Base-by-base conservation (phyloP, 192 early-diverging fungal species). In the Backusella luteola region DNA sequence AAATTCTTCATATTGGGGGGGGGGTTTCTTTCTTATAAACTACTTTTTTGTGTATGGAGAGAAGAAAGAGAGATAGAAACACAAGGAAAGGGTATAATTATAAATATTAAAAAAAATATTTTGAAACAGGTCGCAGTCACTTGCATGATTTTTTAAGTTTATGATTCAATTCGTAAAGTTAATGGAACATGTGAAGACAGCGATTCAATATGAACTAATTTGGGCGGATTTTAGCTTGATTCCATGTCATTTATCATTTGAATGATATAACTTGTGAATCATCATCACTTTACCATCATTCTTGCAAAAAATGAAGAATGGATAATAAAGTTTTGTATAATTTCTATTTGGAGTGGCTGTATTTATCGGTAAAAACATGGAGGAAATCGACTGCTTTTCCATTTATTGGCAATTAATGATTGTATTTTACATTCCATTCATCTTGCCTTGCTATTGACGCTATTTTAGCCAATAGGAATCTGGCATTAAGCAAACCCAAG, bases 91-190 rank as follows among this genome's bases (percentile, higher is more conserved):
- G 32, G 32, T 32, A 3, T 32, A 2, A 32, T 34, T 35, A 35
- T 7, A 35, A 34, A 32, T 35, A 35, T 7, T 4, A 36, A 17
- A 68, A 14, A 23, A 63, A 59, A 63, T 63, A 63, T 63, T 63
- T 29, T 63, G 56, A 63, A 63, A 63, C 56, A 63, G 21, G 56
- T 63, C 23, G 56, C 56, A 63, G 56, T 63, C 56, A 63, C 56
- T 63, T 63, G 56, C 56, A 63, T 63, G 26, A 63, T 63, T 63
- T 59, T 63, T 63, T 29, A 63, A 63, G 26, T 29, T 44, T 63
- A 63, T 63, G 56, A 63, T 26, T 49, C 46, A 19, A 49, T 49
- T 39, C 19, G 46, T 49, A 6, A 19, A 7, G 5, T 7, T n/a
- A 21, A 19, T 44, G 12, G 17, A n/a, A 49, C 46, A 49, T 49